Base-by-base conservation (phyloP, 73 alveolate species). In the Blepharisma japonicum region DNA sequence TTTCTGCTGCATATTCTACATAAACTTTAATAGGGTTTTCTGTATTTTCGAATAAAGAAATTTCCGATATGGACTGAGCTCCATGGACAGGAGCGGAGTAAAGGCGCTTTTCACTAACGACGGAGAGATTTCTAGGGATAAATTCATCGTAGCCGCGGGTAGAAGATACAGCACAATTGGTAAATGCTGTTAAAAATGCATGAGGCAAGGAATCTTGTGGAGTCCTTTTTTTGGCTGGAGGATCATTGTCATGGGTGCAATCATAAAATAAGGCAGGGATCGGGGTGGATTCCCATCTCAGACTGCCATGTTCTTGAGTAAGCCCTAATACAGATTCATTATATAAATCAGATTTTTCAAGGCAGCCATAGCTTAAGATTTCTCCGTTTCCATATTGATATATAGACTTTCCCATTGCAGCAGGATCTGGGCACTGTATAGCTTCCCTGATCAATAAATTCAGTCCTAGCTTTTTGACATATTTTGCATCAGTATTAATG, bases 121-220 rank as follows among this genome's bases (percentile, higher is more conserved):
- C 76, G 38, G 54, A 42, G 18, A 68, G 68, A 18, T 51, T 56
- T 21, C 21, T 20, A 4, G 82, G 68, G 18, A 72, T 51, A 18
- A 72, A 72, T 51, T 72, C 78, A 72, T 72, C 82, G 49, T n/a
- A 20, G 18, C 82, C 76, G 27, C 76, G 56, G 20, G 76, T 51
- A 46, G 46, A 20, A 11, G 71, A 55, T 21, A 51, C 49, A 14
- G 82, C 80, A 38, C 82, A 48, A 20, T 46, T 72, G 20, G 45
- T 27, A 42, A 72, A 72, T 39, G 8, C 49, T 7, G 71, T 21
- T 18, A 46, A 18, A 45, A 51, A 46, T 18, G 45, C 49, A 48
- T 48, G 45, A 46, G 56, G 71, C 3, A 53, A 20, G 0, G 23
- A n/a, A 53, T 53, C 68, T 50, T 86, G 77, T 39, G 84, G 83